Evolutionary conservation across 2,329 filamentous ascomycete genomes (phyloP), one percentile per base, ranked within the genome.

Genomic region (Colletotrichum sublineola): DNA sequence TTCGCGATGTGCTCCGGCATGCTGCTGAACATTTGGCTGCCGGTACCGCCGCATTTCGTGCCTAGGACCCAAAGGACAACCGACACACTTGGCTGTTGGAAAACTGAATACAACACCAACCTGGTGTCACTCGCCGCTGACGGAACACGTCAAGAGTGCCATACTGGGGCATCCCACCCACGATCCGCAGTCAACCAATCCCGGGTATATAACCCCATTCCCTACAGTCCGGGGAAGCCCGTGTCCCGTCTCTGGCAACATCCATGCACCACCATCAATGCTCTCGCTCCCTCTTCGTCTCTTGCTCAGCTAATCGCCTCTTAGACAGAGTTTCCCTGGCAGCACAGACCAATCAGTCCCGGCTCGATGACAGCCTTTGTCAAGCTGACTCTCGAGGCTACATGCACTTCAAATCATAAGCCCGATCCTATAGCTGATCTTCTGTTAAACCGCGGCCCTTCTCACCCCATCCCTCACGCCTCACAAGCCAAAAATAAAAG

Each of bases 181-280:
- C 33, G 46, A 63, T 24, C 12, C 33, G 46, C 24, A 33, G 58
- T 62, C 42, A 50, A 24, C 29, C n/a, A 29, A 11, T 5, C 44
- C 11, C 18, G 44, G 42, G 24, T 53, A 58, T 46, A 18, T 56
- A 24, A 62, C 40, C 12, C 42, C 14, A 57, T 33, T 33, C 64
- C 53, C 44, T 55, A 50, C 64, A 24, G 36, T 61, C 64, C 64
- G 44, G 64, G 64, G 64, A 67, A 61, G 44, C 44, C 55, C 64
- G 55, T 33, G n/a, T 18, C 62, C 50, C 50, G 52, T 20, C 52
- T 48, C 60, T 42, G 40, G 69, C 69, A 72, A 65, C 48, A 72
- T 55, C 69, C 69, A 69, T 72, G 69, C 66, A 46, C 42, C 12
- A 8, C n/a, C 60, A 40, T 64, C 69, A 63, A 66, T 58, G 63